phyloP scores from a whole-genome alignment of 257 asterid genomes.

The Fraxinus excelsior region DNA sequence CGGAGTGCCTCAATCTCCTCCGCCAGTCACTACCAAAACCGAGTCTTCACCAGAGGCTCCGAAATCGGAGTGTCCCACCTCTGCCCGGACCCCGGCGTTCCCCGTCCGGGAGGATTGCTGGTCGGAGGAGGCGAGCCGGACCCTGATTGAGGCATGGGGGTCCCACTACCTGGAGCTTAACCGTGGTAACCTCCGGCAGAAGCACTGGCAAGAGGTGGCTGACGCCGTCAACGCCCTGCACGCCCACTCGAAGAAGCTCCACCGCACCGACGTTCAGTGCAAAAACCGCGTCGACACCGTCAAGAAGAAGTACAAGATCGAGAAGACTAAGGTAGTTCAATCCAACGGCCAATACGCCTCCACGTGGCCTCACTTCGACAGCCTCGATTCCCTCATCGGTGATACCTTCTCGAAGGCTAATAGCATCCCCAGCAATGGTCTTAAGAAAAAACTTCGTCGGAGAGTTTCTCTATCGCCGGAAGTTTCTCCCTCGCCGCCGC shows the following conservation, averaged over 20 bases:
- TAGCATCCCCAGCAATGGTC: constrained; percentile 20
- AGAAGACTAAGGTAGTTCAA: constrained; percentile 58
- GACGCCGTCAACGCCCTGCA: constrained; percentile 85
- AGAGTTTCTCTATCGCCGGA: constrained; percentile 40
- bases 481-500: constrained; percentile 44
- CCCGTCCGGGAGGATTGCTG: constrained; percentile 86
- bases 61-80: constrained; percentile 24
- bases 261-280: constrained; percentile 88
- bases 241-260: constrained; percentile 60
- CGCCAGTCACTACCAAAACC: constrained; percentile 30
- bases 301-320: constrained; percentile 85
- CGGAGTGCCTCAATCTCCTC: constrained; percentile 15
- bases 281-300: constrained; percentile 92
- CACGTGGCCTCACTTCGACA: constrained; percentile 74
- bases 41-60: constrained; percentile 23
- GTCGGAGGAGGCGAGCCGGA: constrained; percentile 85
- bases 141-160: constrained; percentile 89
- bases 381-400: constrained; percentile 74
- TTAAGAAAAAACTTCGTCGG: constrained; percentile 39
- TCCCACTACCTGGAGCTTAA: constrained; percentile 66
- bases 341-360: constrained; percentile 59
- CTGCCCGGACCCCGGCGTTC: constrained; percentile 42
- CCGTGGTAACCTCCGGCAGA: constrained; percentile 86
- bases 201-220: constrained; percentile 92
- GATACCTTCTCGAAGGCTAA: constrained; percentile 36